Evolutionary conservation across 768 basidiomycete genomes (phyloP).

Genomic region (Xerocomellus intermedius): DNA sequence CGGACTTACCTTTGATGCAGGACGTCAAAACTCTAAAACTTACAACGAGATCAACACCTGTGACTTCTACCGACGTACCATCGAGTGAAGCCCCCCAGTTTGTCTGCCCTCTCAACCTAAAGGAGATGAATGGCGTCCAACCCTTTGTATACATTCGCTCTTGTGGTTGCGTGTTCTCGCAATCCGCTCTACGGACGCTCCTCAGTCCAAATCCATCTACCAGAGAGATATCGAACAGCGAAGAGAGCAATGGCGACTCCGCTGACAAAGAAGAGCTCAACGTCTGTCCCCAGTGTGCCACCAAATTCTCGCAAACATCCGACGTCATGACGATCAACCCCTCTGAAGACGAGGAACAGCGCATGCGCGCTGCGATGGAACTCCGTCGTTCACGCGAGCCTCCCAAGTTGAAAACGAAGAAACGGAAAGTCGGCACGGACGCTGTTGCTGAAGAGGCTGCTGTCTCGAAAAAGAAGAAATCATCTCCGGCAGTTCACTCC

Average conservation of each 20-base stretch:
- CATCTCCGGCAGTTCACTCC: conserved; percentile 7
- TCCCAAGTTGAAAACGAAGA: conserved; percentile 49
- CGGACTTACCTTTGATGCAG: conserved; percentile 37
- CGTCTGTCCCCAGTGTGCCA: conserved; percentile 76
- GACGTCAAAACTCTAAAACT: conserved; percentile 83
- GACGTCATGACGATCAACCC: conserved; percentile 74
- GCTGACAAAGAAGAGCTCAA: conserved; percentile 40
- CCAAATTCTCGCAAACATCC: conserved; percentile 56
- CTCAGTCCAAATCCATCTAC: conserved; percentile 29
- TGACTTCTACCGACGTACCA: conserved; percentile 33
- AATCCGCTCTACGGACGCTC: conserved; percentile 71
- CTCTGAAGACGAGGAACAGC: conserved; percentile 57
- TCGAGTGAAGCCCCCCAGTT: conserved; percentile 62
- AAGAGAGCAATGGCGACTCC: conserved; percentile 27
- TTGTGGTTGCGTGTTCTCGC: conserved; percentile 92
- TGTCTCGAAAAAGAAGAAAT: conserved; percentile 45
- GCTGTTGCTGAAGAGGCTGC: conserved; percentile 26
- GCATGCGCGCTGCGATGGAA: conserved; percentile 56
- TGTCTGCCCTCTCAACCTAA: conserved; percentile 87
- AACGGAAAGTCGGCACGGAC: conserved; percentile 57
- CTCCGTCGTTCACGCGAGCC: conserved; percentile 56
- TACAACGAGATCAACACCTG: conserved; percentile 65
- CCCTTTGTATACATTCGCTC: conserved; percentile 85
- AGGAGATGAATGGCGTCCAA: conserved; percentile 90
- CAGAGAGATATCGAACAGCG: conserved; percentile 21